Percentiles rank a stretch among this genome's conserved stretches.
phyloP scores from a whole-genome alignment of 2,329 filamentous ascomycete genomes.

The Alternaria ethzedia region DNA sequence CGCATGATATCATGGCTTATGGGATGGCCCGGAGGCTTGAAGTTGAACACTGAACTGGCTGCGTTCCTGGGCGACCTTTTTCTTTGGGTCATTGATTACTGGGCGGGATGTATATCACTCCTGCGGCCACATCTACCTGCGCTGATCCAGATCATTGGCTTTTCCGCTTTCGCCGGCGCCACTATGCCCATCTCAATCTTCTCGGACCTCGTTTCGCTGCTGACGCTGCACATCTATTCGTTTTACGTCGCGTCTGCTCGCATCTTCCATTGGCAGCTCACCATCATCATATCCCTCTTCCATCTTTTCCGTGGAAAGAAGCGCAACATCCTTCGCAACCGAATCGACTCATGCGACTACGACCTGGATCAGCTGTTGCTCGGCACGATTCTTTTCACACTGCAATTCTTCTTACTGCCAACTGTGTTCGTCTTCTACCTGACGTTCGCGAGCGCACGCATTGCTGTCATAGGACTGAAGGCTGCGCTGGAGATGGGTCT shows the following conservation, averaged over 20 bases:
- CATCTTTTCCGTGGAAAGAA: slow-evolving; percentile 98
- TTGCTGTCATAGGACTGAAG: slow-evolving; percentile 93
- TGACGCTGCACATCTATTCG: slow-evolving; percentile 96
- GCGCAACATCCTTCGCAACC: slow-evolving; percentile 93
- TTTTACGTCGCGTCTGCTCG: slow-evolving; percentile 97
- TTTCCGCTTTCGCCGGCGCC: slow-evolving; percentile 92
- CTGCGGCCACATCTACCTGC: slow-evolving; percentile 81
- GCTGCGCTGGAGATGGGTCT: slow-evolving; percentile 88
- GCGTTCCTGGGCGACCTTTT: slow-evolving; percentile 95
- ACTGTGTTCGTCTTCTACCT: slow-evolving; percentile 97
- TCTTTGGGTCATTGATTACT: slow-evolving; percentile 98
- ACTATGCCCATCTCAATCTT: slow-evolving; percentile 97
- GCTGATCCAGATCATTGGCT: slow-evolving; percentile 90
- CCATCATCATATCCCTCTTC: slow-evolving; percentile 95
- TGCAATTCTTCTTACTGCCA: slow-evolving; percentile 92
- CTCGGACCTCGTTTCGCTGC: slow-evolving; percentile 87
- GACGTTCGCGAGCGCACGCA: slow-evolving; percentile 91
- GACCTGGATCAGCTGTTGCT: slow-evolving; percentile 95
- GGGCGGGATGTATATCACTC: slow-evolving; percentile 81
- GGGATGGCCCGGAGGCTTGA: slow-evolving; percentile 86
- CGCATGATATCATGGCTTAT: slow-evolving; percentile 94
- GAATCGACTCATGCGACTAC: slow-evolving; percentile 98
- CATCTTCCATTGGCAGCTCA: slow-evolving; percentile 98
- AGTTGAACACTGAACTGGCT: slow-evolving; percentile 92
- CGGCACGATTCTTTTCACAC: slow-evolving; percentile 93